Evolutionary conservation across 805 yeast species (phyloP), one percentile per base, ranked within the genome.

Genomic region (Pichia exigua): DNA sequence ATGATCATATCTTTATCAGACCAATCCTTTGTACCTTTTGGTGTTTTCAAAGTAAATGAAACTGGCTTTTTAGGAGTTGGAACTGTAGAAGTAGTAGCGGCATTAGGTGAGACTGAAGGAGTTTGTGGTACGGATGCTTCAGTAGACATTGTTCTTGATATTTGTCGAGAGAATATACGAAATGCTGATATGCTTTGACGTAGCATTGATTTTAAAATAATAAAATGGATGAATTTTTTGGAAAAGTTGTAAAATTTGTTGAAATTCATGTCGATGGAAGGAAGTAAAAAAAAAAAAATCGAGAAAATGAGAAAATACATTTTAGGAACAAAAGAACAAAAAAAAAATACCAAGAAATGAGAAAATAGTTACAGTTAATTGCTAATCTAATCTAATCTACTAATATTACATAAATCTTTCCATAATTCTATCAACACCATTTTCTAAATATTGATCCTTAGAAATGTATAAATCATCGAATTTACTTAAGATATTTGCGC

Each of bases 11-110:
- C 99, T 67, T 86, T 85, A 62, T 94, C 99, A 57, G 96, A 88
- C 99, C 99, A 94, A 69, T 94, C 99, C 69, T 90, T 91, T 60
- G 98, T 82, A 57, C 99, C 99, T 68, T 94, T 94, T 48, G 99
- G 98, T 44, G 95, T 89, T 70, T 94, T 94, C 65, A 94, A 75
- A 55, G 86, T 81, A 66, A 87, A 90, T 2, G 45, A 43, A 43
- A 22, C 42, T 28, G 49, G 38, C 18, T 43, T 38, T 15, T 46
- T 43, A 18, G 39, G 10, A 20, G 40, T 32, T 32, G 38, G 38
- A 3, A 15, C 26, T 40, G 42, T 10, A 26, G n/a, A 17, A 7
- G 28, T 6, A 4, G 43, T 22, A 5, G 42, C 13, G 21, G 22
- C 21, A 3, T 21, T 11, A 5, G 43, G 24, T 5, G 43, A 41